These are phyloP conservation scores for Blastobotrys chiropterorum DNA, from an alignment of 805 yeast species.

Conservation along the genomic window DNA sequence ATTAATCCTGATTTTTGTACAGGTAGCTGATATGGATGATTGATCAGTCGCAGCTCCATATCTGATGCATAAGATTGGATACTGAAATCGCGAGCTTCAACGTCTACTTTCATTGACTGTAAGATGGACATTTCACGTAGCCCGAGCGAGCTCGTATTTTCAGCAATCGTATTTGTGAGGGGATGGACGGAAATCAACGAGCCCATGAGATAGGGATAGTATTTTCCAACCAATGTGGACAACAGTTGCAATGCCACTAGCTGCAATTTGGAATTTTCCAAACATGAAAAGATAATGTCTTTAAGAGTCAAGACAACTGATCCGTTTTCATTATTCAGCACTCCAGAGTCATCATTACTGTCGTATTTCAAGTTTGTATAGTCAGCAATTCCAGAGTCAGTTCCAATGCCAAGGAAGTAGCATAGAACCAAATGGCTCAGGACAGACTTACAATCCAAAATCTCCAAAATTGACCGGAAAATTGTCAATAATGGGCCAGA, in stretches of 20 bases:
- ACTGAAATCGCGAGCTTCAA: background rate
- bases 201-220: conserved; percentile 22
- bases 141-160: background rate
- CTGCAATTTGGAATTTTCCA: conserved; percentile 13
- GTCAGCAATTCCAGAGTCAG: background rate
- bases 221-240: conserved; percentile 21
- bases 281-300: too few species aligned
- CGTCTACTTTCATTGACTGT: conserved; percentile 4
- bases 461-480: conserved; percentile 22
- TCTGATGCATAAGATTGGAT: conserved; percentile 5
- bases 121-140: conserved; percentile 5
- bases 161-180: background rate
- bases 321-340: background rate
- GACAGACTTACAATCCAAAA: conserved; percentile 16
- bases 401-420: conserved; percentile 13
- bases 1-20: conserved; percentile 3
- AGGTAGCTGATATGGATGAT: conserved; percentile 7
- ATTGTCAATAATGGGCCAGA: conserved; percentile 22
- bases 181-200: conserved; percentile 6
- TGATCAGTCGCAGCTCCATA: conserved; percentile 8
- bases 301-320: conserved; percentile 16
- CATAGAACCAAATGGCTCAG: conserved; percentile 19
- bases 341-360: background rate
- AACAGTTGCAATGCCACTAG: conserved; percentile 20
- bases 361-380: too few species aligned